Conservation (phyloP, 2,329 filamentous ascomycete species). For the Phyllosticta citrichinensis region DNA sequence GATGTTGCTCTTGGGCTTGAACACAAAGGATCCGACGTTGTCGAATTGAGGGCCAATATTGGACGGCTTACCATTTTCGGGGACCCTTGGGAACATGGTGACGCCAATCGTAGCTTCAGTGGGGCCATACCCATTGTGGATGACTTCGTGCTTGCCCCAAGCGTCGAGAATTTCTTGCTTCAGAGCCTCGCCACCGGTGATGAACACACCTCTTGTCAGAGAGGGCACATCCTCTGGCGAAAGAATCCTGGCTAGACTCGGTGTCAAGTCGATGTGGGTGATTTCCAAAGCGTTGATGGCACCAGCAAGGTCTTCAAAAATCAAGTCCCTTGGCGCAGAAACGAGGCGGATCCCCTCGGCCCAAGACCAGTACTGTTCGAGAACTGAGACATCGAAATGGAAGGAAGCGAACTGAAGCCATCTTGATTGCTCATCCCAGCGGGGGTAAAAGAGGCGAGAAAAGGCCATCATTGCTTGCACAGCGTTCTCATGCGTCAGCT, state of each 20-base stretch:
- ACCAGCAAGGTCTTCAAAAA: conserved; percentile 70
- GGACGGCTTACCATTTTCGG: conserved; percentile 64
- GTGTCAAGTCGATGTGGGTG: conserved; percentile 86
- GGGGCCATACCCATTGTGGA: conserved; percentile 86
- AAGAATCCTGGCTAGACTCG: conserved; percentile 69
- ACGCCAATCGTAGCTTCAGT: conserved; percentile 90
- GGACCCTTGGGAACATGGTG: conserved; percentile 79
- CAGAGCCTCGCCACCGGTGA: conserved; percentile 80
- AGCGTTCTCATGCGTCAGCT: conserved; percentile 79
- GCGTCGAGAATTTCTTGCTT: conserved; percentile 80
- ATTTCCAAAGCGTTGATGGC: conserved; percentile 64
- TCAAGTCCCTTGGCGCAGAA: conserved; percentile 69
- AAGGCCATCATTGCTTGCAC: conserved; percentile 88
- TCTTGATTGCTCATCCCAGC: conserved; percentile 63
- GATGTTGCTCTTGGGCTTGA: conserved; percentile 56
- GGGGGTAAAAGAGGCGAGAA: conserved; percentile 61
- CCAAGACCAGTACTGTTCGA: conserved; percentile 96
- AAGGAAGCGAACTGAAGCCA: conserved; percentile 93
- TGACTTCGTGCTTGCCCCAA: conserved; percentile 70
- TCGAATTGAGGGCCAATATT: conserved; percentile 83
- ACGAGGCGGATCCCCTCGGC: conserved; percentile 78
- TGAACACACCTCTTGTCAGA: conserved; percentile 75
- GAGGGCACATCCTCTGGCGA: conserved; percentile 72
- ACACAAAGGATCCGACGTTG: conserved; percentile 77
- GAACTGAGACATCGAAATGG: conserved; percentile 86